These are phyloP conservation scores for Mycena alexandri DNA, from an alignment of 768 basidiomycete species.

Conservation along the genomic window DNA sequence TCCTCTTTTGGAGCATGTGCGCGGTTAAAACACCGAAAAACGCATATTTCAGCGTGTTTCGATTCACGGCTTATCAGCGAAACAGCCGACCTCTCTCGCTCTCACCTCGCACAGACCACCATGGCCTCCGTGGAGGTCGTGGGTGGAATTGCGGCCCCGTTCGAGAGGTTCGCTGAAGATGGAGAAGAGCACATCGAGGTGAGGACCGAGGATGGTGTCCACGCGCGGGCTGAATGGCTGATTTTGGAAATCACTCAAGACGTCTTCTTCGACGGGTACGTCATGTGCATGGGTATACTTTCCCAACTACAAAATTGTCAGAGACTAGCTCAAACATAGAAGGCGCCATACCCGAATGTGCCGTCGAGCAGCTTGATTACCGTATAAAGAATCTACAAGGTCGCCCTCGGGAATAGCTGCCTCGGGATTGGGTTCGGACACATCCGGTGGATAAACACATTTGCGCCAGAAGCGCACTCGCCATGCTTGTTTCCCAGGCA, in stretches of 20 bases:
- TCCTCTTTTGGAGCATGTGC: no score
- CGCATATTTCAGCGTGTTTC: no score
- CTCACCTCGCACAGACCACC: constrained; percentile 86
- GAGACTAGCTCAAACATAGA: not conserved
- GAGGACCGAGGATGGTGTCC: not conserved
- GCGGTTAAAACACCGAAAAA: no score
- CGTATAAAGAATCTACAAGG: constrained; percentile 7
- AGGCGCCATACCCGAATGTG: not conserved
- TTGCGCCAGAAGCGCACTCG: not conserved
- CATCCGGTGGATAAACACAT: not conserved
- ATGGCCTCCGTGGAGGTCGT: constrained; percentile 92
- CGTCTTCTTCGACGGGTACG: not conserved
- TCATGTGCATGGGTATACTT: not conserved
- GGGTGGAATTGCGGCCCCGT: constrained; percentile 58
- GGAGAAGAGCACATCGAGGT: not conserved
- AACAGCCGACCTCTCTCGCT: constrained; percentile 77
- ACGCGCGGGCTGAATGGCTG: not conserved
- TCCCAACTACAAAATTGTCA: not conserved
- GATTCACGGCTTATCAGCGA: no score
- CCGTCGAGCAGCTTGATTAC: not conserved
- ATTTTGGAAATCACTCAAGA: not conserved
- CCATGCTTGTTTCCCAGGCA: not conserved
- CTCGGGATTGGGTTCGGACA: not conserved
- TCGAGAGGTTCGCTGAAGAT: not conserved
- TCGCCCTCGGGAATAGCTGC: not conserved